Evolutionary conservation across 2,329 filamentous ascomycete genomes (phyloP).

Genomic region (Beauveria scarabaeidicola): DNA sequence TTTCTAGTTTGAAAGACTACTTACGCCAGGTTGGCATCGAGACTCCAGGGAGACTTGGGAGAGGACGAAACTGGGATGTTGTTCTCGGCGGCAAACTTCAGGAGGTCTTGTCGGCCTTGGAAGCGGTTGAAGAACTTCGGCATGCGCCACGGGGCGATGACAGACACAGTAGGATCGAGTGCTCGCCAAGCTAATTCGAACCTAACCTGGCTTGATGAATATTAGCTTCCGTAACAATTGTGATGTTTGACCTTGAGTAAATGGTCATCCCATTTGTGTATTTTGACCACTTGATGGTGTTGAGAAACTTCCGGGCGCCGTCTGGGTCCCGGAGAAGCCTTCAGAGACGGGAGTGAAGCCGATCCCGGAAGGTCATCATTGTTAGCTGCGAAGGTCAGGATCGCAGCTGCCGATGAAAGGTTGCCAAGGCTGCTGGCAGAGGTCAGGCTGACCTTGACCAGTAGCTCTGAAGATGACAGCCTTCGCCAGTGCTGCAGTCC

Average conservation of each 20-base stretch:
- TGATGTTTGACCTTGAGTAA: background rate
- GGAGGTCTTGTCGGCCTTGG: conserved; percentile 61
- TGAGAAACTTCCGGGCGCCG: background rate
- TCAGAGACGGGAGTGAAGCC: background rate
- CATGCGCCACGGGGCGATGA: conserved; percentile 68
- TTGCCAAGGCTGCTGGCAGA: too few species aligned
- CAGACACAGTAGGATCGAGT: conserved; percentile 53
- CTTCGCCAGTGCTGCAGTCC: background rate
- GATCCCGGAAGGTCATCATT: background rate
- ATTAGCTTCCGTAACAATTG: background rate
- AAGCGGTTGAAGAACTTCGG: conserved; percentile 63
- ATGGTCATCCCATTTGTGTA: conserved; percentile 2
- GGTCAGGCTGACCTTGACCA: too few species aligned
- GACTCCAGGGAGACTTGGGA: conserved; percentile 60
- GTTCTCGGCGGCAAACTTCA: conserved; percentile 59
- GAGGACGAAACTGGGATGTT: conserved; percentile 65
- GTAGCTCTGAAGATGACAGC: too few species aligned
- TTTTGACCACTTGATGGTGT: conserved; percentile 6
- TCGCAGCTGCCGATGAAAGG: too few species aligned
- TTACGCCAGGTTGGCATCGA: conserved; percentile 28
- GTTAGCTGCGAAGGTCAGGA: background rate
- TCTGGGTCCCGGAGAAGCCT: background rate
- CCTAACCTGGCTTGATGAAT: conserved; percentile 25
- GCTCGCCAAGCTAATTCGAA: conserved; percentile 28
- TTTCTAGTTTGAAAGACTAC: background rate